Evolutionary conservation across 2,329 filamentous ascomycete species (phyloP).

Genomic region (Emergomyces africanus): DNA sequence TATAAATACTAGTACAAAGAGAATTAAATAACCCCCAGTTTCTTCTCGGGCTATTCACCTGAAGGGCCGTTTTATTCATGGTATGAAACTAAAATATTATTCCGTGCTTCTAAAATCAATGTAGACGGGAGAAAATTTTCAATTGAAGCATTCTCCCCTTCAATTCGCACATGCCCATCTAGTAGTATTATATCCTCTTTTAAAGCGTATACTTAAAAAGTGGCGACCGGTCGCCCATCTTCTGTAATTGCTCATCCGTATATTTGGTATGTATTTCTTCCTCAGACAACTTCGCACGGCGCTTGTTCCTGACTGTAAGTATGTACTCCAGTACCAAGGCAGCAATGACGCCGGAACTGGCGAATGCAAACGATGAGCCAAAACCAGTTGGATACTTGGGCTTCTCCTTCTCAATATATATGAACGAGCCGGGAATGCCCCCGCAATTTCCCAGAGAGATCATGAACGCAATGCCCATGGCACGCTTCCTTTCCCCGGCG

Average conservation of each 20-base stretch:
- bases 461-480: conserved; percentile 29
- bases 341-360: conserved; percentile 12
- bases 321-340: conserved; percentile 16
- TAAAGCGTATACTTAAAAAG: conserved; percentile 22
- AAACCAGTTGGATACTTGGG: conserved; percentile 22
- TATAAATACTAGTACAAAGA: not conserved
- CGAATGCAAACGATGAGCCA: conserved; percentile 19
- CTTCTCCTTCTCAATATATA: conserved; percentile 19
- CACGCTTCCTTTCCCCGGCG: conserved; percentile 25
- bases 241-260: conserved; percentile 21
- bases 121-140: not conserved
- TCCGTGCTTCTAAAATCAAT: not conserved
- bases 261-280: conserved; percentile 22
- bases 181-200: not conserved
- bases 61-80: not conserved
- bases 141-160: not conserved
- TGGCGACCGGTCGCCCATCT: conserved; percentile 26
- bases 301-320: conserved; percentile 22
- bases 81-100: not conserved
- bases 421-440: conserved; percentile 23
- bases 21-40: not conserved
- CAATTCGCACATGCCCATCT: not conserved
- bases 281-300: conserved; percentile 19
- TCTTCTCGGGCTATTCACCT: not conserved
- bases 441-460: conserved; percentile 30